phyloP scores from a whole-genome alignment of 768 basidiomycete species.

The Mycena galopus region DNA sequence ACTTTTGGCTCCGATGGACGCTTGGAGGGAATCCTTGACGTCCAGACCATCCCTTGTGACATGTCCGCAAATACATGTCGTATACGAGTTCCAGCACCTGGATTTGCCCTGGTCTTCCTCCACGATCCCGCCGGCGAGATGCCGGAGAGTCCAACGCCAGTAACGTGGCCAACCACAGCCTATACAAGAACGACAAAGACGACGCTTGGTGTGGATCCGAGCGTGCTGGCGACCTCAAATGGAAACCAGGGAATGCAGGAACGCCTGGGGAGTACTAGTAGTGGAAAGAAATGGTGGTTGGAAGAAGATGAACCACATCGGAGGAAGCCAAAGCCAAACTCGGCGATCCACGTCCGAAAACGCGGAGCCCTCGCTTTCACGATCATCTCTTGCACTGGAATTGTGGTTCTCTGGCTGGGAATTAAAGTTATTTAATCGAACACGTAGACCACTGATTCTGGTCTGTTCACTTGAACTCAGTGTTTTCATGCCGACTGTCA shows the following conservation, averaged over 20 bases:
- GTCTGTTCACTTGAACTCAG: not conserved
- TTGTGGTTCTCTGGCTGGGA: not conserved
- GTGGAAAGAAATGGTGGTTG: constrained; percentile 21
- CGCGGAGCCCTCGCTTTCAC: not conserved
- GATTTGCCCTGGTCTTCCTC: constrained; percentile 45
- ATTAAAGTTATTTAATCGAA: not conserved
- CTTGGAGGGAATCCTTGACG: constrained; percentile 33
- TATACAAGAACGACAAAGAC: constrained; percentile 45
- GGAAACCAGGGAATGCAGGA: constrained; percentile 46
- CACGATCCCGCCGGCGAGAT: constrained; percentile 2
- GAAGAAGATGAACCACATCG: not conserved
- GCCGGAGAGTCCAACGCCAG: constrained; percentile 32
- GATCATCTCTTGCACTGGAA: not conserved
- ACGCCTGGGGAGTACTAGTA: constrained; percentile 43
- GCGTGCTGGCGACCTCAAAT: constrained; percentile 54
- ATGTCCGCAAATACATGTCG: constrained; percentile 35
- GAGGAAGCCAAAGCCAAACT: not conserved
- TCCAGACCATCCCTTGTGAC: constrained; percentile 40
- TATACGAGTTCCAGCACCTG: constrained; percentile 45
- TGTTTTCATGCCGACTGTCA: not conserved
- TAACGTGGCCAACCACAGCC: constrained; percentile 48
- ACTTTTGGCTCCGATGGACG: constrained; percentile 44
- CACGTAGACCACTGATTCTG: not conserved
- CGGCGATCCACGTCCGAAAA: not conserved
- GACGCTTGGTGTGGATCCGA: constrained; percentile 51